These are phyloP conservation scores for Trichoderma sp. DNA, from an alignment of 2,329 filamentous ascomycete genomes.

Conservation along the genomic window DNA sequence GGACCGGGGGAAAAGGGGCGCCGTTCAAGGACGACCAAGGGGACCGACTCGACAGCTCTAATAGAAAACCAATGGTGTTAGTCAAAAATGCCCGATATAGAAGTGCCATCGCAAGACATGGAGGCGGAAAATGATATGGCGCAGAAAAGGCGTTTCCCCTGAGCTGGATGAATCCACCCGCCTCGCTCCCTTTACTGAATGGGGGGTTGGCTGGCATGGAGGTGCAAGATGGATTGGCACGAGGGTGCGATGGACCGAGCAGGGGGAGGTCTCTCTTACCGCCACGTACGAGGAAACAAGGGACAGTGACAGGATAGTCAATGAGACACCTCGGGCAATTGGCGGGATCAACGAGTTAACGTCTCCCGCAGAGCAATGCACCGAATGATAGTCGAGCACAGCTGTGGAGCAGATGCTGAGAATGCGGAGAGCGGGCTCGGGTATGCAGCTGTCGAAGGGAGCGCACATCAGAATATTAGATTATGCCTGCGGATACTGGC, in stretches of 20 bases:
- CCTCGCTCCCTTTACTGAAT: conserved; percentile 31
- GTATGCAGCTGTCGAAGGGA: conserved; percentile 37
- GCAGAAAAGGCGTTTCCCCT: conserved; percentile 21
- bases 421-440: conserved; percentile 35
- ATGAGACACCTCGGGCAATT: conserved; percentile 40
- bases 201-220: conserved; percentile 27
- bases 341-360: conserved; percentile 63
- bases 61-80: conserved; percentile 31
- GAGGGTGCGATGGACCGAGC: conserved; percentile 19
- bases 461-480: conserved; percentile 27
- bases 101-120: conserved; percentile 20
- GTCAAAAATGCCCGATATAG: conserved; percentile 26
- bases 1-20: conserved; percentile 44
- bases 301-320: conserved; percentile 40
- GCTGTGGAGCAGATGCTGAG: conserved; percentile 38
- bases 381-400: conserved; percentile 42
- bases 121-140: conserved; percentile 17
- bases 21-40: conserved; percentile 42
- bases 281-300: conserved; percentile 41
- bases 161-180: conserved; percentile 15
- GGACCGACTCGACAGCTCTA: conserved; percentile 45
- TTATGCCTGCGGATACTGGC: conserved; percentile 10
- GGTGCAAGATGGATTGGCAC: conserved; percentile 23
- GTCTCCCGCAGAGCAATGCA: conserved; percentile 56
- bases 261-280: conserved; percentile 47